phyloP scores from a whole-genome alignment of 495 filamentous ascomycete species.

The Hyaloscypha hepaticicola region DNA sequence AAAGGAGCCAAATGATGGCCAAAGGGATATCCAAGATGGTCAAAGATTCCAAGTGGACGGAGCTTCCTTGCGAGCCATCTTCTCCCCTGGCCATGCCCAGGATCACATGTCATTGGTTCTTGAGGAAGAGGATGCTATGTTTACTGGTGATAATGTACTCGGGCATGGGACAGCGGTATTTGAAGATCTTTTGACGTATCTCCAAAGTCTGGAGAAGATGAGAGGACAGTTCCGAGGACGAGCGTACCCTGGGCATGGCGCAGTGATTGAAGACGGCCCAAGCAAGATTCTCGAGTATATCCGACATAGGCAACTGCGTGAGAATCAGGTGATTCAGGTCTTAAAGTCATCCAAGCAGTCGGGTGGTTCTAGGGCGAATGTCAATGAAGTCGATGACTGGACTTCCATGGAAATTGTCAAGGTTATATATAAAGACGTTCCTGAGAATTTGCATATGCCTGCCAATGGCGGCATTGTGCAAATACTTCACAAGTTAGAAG shows the following conservation, averaged over 20 bases:
- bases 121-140: constrained; percentile 79
- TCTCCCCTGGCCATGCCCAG: constrained; percentile 81
- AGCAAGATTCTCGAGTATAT: constrained; percentile 78
- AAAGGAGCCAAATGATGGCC: constrained; percentile 45
- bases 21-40: constrained; percentile 62
- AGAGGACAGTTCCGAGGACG: constrained; percentile 57
- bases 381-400: constrained; percentile 42
- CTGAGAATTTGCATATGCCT: constrained; percentile 69
- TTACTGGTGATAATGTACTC: constrained; percentile 93
- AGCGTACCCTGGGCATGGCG: constrained; percentile 90
- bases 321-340: constrained; percentile 75
- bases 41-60: constrained; percentile 74
- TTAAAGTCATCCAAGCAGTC: constrained; percentile 46
- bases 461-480: constrained; percentile 67
- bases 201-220: constrained; percentile 74
- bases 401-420: constrained; percentile 80
- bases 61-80: constrained; percentile 68
- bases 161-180: constrained; percentile 94
- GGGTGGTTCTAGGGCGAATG: constrained; percentile 28
- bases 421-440: constrained; percentile 76
- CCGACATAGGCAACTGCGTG: constrained; percentile 71
- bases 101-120: constrained; percentile 81
- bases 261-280: constrained; percentile 64
- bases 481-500: constrained; percentile 67
- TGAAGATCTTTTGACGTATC: constrained; percentile 73